Evolutionary conservation across 768 basidiomycete genomes (phyloP).

Genomic region (Rhizopogon salebrosus): DNA sequence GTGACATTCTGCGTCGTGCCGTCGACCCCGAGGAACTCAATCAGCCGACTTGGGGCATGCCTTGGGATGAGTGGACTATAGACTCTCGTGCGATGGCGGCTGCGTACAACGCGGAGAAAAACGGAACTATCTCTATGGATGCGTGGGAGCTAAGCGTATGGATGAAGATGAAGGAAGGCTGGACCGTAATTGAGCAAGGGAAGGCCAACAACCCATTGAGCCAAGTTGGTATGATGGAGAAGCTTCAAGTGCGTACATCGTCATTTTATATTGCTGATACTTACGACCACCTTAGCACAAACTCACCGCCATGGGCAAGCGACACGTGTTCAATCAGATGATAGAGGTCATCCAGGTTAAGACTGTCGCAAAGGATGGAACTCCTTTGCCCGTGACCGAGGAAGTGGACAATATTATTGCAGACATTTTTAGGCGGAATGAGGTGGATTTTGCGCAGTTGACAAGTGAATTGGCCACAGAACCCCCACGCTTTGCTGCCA

Average conservation of each 20-base stretch:
- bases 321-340: constrained; percentile 25
- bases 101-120: constrained; percentile 17
- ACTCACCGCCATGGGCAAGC: constrained; percentile 24
- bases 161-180: constrained; percentile 25
- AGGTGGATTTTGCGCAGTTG: constrained; percentile 25
- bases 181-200: constrained; percentile 25
- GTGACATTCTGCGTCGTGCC: constrained; percentile 22
- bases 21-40: constrained; percentile 26
- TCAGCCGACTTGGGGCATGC: constrained; percentile 17
- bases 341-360: constrained; percentile 29
- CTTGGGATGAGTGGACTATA: constrained; percentile 29
- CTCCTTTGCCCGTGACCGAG: constrained; percentile 19
- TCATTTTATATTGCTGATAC: not conserved
- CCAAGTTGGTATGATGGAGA: constrained; percentile 25
- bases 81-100: constrained; percentile 25
- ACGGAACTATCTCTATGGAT: constrained; percentile 14
- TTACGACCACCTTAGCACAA: constrained; percentile 15
- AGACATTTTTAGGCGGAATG: constrained; percentile 27
- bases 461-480: constrained; percentile 18
- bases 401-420: constrained; percentile 27
- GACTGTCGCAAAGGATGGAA: constrained; percentile 20
- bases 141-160: constrained; percentile 28
- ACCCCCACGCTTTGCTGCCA: constrained; percentile 15
- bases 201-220: constrained; percentile 14
- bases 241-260: constrained; percentile 18